phyloP scores from a whole-genome alignment of 345 rosid species.

The Abelmoschus esculentus region DNA sequence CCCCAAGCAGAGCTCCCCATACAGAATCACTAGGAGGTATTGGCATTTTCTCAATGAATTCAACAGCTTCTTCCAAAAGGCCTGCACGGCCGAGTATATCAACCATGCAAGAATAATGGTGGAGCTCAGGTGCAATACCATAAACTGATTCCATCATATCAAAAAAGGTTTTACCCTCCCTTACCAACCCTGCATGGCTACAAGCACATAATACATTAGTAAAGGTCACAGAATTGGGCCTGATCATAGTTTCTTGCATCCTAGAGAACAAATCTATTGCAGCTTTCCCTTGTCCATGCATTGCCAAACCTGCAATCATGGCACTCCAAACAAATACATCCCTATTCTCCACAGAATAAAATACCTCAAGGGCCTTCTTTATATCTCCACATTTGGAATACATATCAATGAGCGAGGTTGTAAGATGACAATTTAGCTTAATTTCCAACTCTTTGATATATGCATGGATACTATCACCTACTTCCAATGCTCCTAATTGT shows the following conservation, averaged over 20 bases:
- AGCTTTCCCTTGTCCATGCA: conserved; percentile 56
- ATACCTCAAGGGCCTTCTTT: conserved; percentile 57
- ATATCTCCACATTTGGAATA: conserved; percentile 73
- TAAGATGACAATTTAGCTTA: conserved; percentile 43
- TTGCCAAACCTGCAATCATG: conserved; percentile 69
- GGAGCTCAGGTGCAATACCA: conserved; percentile 48
- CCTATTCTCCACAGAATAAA: conserved; percentile 33
- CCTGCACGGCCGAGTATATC: conserved; percentile 73
- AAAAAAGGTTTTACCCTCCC: conserved; percentile 48
- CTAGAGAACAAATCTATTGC: conserved; percentile 47
- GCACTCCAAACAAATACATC: conserved; percentile 72
- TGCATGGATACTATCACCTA: conserved; percentile 47
- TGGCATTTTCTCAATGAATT: conserved; percentile 56
- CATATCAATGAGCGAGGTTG: conserved; percentile 69
- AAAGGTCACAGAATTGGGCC: conserved; percentile 60
- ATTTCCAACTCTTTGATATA: conserved; percentile 42
- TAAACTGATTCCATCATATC: conserved; percentile 39
- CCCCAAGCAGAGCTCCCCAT: conserved; percentile 73
- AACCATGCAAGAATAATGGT: conserved; percentile 69
- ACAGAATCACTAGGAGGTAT: conserved; percentile 42
- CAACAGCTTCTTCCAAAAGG: conserved; percentile 50
- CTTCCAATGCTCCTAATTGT: conserved; percentile 53
- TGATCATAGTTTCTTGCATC: conserved; percentile 48
- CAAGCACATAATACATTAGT: conserved; percentile 62
- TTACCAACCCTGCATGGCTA: conserved; percentile 62